phyloP scores from a whole-genome alignment of 768 basidiomycete genomes.

The Suillus sp. region DNA sequence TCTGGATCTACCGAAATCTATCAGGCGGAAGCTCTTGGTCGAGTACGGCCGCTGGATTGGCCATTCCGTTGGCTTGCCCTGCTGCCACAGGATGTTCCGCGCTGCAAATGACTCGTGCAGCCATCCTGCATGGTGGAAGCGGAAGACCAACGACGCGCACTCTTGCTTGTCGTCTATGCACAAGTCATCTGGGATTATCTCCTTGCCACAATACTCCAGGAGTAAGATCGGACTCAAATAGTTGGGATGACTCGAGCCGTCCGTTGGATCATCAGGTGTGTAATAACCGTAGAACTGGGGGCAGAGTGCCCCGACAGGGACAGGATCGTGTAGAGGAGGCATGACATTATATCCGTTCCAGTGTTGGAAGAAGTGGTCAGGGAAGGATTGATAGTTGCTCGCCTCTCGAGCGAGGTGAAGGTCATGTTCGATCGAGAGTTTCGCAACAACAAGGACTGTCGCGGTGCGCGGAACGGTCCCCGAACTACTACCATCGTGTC shows the following conservation, averaged over 20 bases:
- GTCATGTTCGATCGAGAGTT: conserved; percentile 44
- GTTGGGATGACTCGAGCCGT: conserved; percentile 9
- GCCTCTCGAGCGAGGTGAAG: conserved; percentile 37
- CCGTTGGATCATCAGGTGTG: conserved; percentile 29
- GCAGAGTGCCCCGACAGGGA: conserved; percentile 51
- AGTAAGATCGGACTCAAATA: conserved; percentile 45
- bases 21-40: conserved; percentile 45
- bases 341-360: conserved; percentile 29
- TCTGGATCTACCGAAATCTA: conserved; percentile 51
- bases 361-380: conserved; percentile 30
- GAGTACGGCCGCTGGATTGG: conserved; percentile 10
- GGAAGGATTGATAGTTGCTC: conserved; percentile 29
- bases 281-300: conserved; percentile 73
- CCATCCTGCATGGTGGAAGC: conserved; percentile 42
- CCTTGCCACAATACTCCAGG: conserved; percentile 49
- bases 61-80: conserved; percentile 40
- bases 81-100: conserved; percentile 48
- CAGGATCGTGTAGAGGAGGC: conserved; percentile 39
- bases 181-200: conserved; percentile 32
- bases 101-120: conserved; percentile 43
- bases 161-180: conserved; percentile 42
- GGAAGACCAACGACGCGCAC: conserved; percentile 41
- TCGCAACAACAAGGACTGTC: conserved; percentile 45
- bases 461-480: conserved; percentile 30
- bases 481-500: neutral